Percentiles rank a stretch among this genome's conserved stretches.
Conservation (phyloP, 2,329 filamentous ascomycete genomes). For the Colletotrichum theobromicola region DNA sequence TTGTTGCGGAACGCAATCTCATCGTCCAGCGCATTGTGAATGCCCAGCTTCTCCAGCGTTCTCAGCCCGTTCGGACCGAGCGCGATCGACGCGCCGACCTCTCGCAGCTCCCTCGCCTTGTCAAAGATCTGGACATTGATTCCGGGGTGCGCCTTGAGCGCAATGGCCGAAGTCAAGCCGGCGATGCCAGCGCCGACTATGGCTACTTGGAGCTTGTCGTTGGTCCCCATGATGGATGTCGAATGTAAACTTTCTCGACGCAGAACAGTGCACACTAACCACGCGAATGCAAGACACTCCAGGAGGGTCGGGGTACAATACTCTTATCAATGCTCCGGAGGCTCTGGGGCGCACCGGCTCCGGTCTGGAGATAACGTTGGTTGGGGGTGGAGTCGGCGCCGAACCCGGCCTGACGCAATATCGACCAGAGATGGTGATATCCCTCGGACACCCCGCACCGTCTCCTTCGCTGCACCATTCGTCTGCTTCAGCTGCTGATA, state of each 20-base stretch:
- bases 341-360: neutral
- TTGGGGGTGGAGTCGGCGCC: constrained; percentile 12
- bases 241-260: neutral
- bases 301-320: neutral
- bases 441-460: constrained; percentile 3
- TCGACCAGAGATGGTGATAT: constrained; percentile 17
- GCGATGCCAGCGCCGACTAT: constrained; percentile 57
- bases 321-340: neutral
- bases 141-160: constrained; percentile 43
- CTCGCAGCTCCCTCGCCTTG: constrained; percentile 47
- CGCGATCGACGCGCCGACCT: constrained; percentile 54
- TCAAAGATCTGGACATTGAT: constrained; percentile 56
- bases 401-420: constrained; percentile 20
- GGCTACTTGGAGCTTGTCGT: constrained; percentile 40
- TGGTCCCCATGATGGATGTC: neutral
- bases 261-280: neutral
- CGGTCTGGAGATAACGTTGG: constrained; percentile 1
- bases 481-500: neutral
- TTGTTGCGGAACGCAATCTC: constrained; percentile 44
- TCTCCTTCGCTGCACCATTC: neutral
- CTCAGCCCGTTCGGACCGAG: constrained; percentile 59
- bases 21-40: constrained; percentile 47
- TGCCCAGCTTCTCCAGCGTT: constrained; percentile 54
- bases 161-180: constrained; percentile 53
- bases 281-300: neutral